Conservation (phyloP, 495 filamentous ascomycete genomes). For the Penicillium pulvis region DNA sequence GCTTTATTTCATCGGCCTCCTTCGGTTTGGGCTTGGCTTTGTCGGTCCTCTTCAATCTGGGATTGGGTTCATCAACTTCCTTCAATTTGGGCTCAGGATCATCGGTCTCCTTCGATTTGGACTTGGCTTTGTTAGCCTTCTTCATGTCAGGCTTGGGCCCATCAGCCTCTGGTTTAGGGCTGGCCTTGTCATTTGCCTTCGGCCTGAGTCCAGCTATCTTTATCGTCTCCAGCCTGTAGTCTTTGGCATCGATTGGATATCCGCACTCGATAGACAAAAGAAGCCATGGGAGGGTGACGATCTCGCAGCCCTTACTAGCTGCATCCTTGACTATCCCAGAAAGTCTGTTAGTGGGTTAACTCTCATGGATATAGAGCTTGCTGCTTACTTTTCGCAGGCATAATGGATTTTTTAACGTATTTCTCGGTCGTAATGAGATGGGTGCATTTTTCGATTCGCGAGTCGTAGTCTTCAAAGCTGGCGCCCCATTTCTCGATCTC, state of each 20-base stretch:
- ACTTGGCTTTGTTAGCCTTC: too few species aligned
- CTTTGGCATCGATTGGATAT: not conserved
- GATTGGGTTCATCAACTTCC: too few species aligned
- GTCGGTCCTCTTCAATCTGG: too few species aligned
- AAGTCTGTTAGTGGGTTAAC: not conserved
- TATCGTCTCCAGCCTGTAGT: not conserved
- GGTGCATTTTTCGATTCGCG: conserved; percentile 12
- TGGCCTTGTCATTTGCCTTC: not conserved
- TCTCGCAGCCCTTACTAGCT: not conserved
- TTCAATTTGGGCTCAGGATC: too few species aligned
- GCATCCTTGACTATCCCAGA: conserved; percentile 11
- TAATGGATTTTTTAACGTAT: not conserved
- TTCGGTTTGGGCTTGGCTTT: too few species aligned
- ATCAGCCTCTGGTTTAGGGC: too few species aligned
- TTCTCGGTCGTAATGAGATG: conserved; percentile 20
- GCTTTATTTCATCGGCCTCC: too few species aligned
- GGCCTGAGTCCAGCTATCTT: not conserved
- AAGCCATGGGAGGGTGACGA: conserved; percentile 18
- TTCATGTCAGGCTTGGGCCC: too few species aligned
- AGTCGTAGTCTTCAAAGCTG: not conserved
- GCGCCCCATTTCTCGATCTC: conserved; percentile 17
- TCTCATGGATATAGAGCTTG: not conserved
- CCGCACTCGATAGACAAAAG: not conserved
- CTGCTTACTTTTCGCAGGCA: conserved; percentile 13
- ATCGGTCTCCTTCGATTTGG: too few species aligned